Conservation (phyloP, 352 stramenopile species). For the Globisporangium radiosum region DNA sequence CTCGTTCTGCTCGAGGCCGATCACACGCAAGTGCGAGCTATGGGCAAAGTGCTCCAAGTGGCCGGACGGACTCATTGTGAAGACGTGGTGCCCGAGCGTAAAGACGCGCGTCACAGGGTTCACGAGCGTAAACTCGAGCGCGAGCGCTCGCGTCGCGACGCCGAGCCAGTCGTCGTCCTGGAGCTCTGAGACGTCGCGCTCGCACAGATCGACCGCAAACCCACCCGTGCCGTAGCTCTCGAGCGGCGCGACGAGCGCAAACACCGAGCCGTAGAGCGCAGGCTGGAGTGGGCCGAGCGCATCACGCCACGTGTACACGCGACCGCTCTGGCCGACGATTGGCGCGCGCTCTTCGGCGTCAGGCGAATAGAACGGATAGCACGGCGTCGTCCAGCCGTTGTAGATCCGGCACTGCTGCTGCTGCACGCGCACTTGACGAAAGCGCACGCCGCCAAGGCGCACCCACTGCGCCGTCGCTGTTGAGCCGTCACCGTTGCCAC, state of each 20-base stretch:
- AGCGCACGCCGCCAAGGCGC: slow-evolving; percentile 68
- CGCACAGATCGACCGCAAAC: slow-evolving; percentile 71
- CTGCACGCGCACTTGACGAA: slow-evolving; percentile 78
- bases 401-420: slow-evolving; percentile 66
- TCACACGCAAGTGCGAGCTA: slow-evolving; percentile 73
- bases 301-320: slow-evolving; percentile 63
- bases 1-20: slow-evolving; percentile 63
- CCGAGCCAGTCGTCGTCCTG: slow-evolving; percentile 70
- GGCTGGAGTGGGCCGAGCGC: slow-evolving; percentile 48
- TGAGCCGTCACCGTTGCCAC: slow-evolving; percentile 19
- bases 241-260: slow-evolving; percentile 34
- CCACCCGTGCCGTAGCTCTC: slow-evolving; percentile 60
- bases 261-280: slow-evolving; percentile 47
- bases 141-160: slow-evolving; percentile 69
- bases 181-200: slow-evolving; percentile 50
- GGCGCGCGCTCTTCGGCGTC: slow-evolving; percentile 41
- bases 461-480: slow-evolving; percentile 45
- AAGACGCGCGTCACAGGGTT: slow-evolving; percentile 88
- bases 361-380: slow-evolving; percentile 66
- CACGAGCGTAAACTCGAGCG: slow-evolving; percentile 82
- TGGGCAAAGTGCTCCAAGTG: slow-evolving; percentile 79
- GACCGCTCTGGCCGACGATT: slow-evolving; percentile 35
- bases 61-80: slow-evolving; percentile 72
- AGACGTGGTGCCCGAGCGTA: slow-evolving; percentile 80
- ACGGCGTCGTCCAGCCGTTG: slow-evolving; percentile 48